Percentiles rank a stretch among this genome's conserved stretches.
Evolutionary conservation across 768 basidiomycete genomes (phyloP).

Genomic region (Suillus weaverae): DNA sequence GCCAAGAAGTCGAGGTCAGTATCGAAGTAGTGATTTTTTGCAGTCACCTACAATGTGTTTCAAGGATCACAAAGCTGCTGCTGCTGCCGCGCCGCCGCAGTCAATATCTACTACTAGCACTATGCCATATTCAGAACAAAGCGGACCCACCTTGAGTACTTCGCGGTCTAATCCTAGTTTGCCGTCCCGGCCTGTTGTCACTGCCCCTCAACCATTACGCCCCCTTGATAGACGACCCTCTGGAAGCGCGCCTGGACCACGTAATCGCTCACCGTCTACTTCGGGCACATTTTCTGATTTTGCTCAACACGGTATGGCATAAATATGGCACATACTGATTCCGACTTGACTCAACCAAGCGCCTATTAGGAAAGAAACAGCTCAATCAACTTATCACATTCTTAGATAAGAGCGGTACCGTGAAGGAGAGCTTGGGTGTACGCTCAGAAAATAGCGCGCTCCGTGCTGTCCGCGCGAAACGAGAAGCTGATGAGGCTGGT

Average conservation of each 20-base stretch:
- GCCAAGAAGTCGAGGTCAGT: slow-evolving; percentile 81
- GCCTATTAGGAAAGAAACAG: slow-evolving; percentile 70
- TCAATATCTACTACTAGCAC: slow-evolving; percentile 20
- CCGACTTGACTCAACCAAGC: slow-evolving; percentile 1
- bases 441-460: slow-evolving; percentile 65
- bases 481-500: slow-evolving; percentile 93
- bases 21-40: not conserved
- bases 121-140: slow-evolving; percentile 32
- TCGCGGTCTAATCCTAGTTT: slow-evolving; percentile 47
- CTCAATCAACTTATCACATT: slow-evolving; percentile 85
- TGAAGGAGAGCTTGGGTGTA: slow-evolving; percentile 59
- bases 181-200: slow-evolving; percentile 54
- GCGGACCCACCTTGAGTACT: slow-evolving; percentile 31
- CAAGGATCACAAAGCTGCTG: slow-evolving; percentile 67
- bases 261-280: slow-evolving; percentile 80
- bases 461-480: slow-evolving; percentile 76
- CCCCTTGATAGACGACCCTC: slow-evolving; percentile 77
- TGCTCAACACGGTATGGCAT: slow-evolving; percentile 70
- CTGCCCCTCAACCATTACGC: slow-evolving; percentile 71
- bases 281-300: slow-evolving; percentile 83
- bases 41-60: slow-evolving; percentile 6
- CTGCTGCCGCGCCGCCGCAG: slow-evolving; percentile 35
- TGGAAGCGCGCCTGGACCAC: slow-evolving; percentile 47
- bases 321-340: not conserved
- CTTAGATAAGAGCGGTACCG: slow-evolving; percentile 71